Conservation (phyloP, 192 early-diverging fungal species). For the Coemansia sp. region DNA sequence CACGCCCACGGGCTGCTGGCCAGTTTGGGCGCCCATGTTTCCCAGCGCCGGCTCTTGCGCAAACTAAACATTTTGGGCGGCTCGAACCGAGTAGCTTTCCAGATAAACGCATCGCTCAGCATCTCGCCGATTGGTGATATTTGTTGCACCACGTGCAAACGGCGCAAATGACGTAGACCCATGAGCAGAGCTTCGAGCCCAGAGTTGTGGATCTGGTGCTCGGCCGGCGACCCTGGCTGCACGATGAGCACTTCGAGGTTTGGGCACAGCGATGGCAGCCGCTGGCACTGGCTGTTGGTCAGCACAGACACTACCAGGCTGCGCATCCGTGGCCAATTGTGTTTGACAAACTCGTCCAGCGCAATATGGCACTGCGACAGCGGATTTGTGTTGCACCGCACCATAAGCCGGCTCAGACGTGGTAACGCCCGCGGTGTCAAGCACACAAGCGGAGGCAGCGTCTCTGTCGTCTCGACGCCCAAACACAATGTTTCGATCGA, state of each 20-base stretch:
- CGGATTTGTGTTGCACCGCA: constrained; percentile 50
- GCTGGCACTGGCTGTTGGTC: constrained; percentile 48
- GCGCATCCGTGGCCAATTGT: constrained; percentile 51
- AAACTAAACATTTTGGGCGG: constrained; percentile 50
- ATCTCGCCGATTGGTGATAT: constrained; percentile 56
- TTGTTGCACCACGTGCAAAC: constrained; percentile 52
- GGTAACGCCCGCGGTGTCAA: constrained; percentile 50
- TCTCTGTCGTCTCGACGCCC: constrained; percentile 49
- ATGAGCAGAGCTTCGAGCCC: constrained; percentile 47
- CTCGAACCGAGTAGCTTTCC: constrained; percentile 51
- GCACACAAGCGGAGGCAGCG: constrained; percentile 42
- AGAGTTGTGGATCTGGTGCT: constrained; percentile 54
- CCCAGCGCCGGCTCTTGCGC: constrained; percentile 48
- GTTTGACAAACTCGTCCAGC: constrained; percentile 45
- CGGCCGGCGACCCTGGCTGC: constrained; percentile 51
- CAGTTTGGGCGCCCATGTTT: constrained; percentile 54
- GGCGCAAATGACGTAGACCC: constrained; percentile 36
- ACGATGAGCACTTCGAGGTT: constrained; percentile 52
- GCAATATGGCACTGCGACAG: constrained; percentile 42
- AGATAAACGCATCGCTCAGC: constrained; percentile 52
- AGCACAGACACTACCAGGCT: constrained; percentile 48
- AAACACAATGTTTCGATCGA: constrained; percentile 51
- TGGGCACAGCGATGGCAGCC: constrained; percentile 33
- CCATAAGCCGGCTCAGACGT: constrained; percentile 45
- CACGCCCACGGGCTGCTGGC: constrained; percentile 54